Conservation (phyloP, 2,329 filamentous ascomycete genomes). For the Sarocladium kiliense region DNA sequence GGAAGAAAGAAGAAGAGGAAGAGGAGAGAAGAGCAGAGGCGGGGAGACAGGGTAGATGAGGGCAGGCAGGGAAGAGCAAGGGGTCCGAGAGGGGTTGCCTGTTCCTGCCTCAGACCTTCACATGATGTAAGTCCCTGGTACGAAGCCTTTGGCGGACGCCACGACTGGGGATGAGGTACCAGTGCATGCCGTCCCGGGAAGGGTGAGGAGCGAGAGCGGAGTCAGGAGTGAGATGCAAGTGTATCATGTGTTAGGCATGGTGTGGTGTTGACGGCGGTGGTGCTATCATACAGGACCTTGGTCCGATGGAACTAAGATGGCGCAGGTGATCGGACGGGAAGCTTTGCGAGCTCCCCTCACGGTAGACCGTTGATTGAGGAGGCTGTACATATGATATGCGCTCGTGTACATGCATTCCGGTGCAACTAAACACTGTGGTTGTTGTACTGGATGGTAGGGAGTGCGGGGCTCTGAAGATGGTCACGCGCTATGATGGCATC, state of each 20-base stretch:
- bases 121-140: conserved; percentile 4
- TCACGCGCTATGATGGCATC: conserved; percentile 10
- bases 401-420: conserved; percentile 1
- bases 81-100: conserved; percentile 2
- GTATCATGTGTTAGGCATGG: conserved; percentile 7
- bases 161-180: not conserved
- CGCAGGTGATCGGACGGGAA: not conserved
- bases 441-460: not conserved
- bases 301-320: not conserved
- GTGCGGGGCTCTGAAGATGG: conserved; percentile 1
- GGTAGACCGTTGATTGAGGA: not conserved
- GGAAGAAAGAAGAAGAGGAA: conserved; percentile 17
- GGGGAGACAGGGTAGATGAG: conserved; percentile 25
- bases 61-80: conserved; percentile 14
- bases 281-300: not conserved
- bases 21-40: conserved; percentile 16
- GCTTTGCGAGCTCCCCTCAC: not conserved
- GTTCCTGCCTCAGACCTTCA: conserved; percentile 9
- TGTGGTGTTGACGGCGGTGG: not conserved
- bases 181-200: not conserved
- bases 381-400: not conserved
- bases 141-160: not conserved
- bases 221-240: not conserved
- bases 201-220: not conserved
- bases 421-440: not conserved